These are phyloP conservation scores for Tolypocladium album DNA, from an alignment of 2,329 filamentous ascomycete species.

Conservation along the genomic window DNA sequence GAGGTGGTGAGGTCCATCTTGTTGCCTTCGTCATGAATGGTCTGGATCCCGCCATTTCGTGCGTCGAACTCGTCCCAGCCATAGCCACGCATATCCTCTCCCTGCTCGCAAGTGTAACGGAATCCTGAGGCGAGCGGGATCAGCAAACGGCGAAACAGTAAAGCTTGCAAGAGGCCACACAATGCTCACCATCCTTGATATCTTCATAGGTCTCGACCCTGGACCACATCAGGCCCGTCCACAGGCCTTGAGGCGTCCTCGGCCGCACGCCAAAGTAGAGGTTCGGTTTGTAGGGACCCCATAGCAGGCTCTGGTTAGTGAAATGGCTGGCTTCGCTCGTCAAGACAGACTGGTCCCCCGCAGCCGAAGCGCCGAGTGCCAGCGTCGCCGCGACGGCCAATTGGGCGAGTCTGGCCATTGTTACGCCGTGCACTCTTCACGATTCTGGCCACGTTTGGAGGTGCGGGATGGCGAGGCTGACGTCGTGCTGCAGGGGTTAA, in stretches of 20 bases:
- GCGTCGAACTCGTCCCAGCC: constrained; percentile 98
- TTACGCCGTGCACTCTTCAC: too few species aligned
- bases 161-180: not conserved
- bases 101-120: constrained; percentile 90
- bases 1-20: constrained; percentile 82
- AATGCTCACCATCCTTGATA: constrained; percentile 57
- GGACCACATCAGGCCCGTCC: constrained; percentile 80
- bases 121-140: constrained; percentile 45
- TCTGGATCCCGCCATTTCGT: constrained; percentile 74
- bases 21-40: constrained; percentile 84
- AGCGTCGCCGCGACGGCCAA: constrained; percentile 18
- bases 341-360: constrained; percentile 26
- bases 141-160: not conserved
- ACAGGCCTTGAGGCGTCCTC: constrained; percentile 68
- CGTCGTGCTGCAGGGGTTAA: not conserved
- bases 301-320: constrained; percentile 79
- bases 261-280: constrained; percentile 88
- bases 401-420: constrained; percentile 17
- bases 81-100: constrained; percentile 88
- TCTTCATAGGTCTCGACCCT: constrained; percentile 69
- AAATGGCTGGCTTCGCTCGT: constrained; percentile 38
- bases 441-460: constrained; percentile 2
- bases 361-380: constrained; percentile 12
- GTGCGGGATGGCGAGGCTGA: constrained; percentile 13
- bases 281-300: constrained; percentile 92